Base-by-base conservation (phyloP, 2,329 filamentous ascomycete genomes). In the Furcasterigmium sp. region DNA sequence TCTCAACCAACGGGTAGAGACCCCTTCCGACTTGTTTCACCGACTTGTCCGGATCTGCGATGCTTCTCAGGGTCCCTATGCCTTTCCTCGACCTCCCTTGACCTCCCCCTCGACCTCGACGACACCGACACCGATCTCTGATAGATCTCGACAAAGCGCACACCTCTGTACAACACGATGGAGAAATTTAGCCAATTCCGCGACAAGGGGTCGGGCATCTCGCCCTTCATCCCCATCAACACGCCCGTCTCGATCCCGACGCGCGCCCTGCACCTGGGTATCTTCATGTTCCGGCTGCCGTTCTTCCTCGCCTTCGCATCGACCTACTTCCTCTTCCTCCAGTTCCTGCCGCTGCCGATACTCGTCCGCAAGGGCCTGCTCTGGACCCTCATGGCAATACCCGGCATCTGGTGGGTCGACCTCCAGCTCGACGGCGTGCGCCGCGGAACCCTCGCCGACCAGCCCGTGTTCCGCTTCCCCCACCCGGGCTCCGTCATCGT, bases 381-480 rank as follows among this genome's bases (percentile, higher is more conserved):
- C 42, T 97, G 93, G 91, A 78, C 82, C 47, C 78, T 97, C 51
- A 78, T 98, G 53, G 85, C 82, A 29, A 85, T 95, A 46, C 89
- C 91, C 0, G 91, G 93, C 21, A 87, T 98, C 45, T 97, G 91
- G 90, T 97, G 91, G 91, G 84, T 96, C 44, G 93, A 98, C 65
- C 72, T 98, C n/a, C 91, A 96, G 64, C 88, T 98, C 52, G 93
- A 98, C 62, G 91, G 91, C 46, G 93, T 98, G 42, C 91, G 88
- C 67, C 87, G 90, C 68, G 93, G 93, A 68, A 91, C 85, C 20
- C 73, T 95, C 25, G 83, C 85, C 37, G 83, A 85, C 56, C 83
- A 90, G 55, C 82, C 85, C 30, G 70, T 75, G 44, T 73, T 82
- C 46, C 81, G 88, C 32, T 80, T 97, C 15, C 93, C 93, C 2